These are phyloP conservation scores for Psilocybe cyanescens DNA, from an alignment of 768 basidiomycete species.

Conservation along the genomic window DNA sequence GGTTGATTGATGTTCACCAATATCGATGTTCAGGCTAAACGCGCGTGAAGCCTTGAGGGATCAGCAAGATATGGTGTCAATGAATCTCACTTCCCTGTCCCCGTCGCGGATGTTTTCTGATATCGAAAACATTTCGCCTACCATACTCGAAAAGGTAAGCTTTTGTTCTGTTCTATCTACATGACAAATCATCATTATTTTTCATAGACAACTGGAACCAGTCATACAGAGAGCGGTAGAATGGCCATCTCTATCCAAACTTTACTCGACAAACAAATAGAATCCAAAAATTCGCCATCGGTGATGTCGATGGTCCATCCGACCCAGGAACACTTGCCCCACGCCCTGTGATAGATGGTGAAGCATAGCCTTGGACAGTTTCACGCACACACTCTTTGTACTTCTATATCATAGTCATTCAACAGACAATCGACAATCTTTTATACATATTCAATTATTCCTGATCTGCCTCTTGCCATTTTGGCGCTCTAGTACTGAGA, in stretches of 20 bases:
- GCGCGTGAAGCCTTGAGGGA: constrained; percentile 42
- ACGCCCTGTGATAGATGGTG: not conserved
- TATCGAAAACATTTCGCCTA: constrained; percentile 13
- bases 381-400: not conserved
- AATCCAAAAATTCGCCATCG: constrained; percentile 3
- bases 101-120: constrained; percentile 17
- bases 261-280: constrained; percentile 20
- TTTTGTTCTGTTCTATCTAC: too few species aligned
- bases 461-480: too few species aligned
- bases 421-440: not conserved
- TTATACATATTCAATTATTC: not conserved
- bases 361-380: not conserved
- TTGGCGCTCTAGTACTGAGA: too few species aligned
- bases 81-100: constrained; percentile 45
- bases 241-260: constrained; percentile 25
- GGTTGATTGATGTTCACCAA: not conserved
- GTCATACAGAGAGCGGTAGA: constrained; percentile 9
- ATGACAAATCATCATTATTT: not conserved
- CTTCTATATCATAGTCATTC: not conserved
- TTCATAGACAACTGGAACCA: constrained; percentile 7
- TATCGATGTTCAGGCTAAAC: constrained; percentile 39
- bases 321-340: constrained; percentile 27
- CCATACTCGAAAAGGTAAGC: constrained; percentile 24
- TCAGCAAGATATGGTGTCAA: constrained; percentile 39
- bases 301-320: constrained; percentile 21